These are phyloP conservation scores for Angomonas ambiguus DNA, from an alignment of 208 protist species.

Conservation along the genomic window DNA sequence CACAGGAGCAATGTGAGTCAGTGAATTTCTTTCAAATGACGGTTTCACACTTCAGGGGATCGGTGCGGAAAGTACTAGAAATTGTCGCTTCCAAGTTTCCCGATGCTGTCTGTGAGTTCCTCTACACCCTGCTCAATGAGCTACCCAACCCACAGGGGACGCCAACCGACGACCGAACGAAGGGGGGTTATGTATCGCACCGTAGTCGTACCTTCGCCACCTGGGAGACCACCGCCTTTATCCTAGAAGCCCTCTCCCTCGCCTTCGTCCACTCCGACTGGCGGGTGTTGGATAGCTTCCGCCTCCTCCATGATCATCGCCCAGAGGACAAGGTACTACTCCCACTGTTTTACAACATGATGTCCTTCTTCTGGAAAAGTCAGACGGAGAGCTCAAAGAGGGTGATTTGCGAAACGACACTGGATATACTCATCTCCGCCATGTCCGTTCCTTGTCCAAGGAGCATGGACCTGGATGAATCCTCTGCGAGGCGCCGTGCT, in stretches of 20 bases:
- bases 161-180: constrained; percentile 46
- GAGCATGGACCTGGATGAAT: constrained; percentile 23
- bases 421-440: constrained; percentile 46
- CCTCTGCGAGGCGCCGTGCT: constrained; percentile 37
- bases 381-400: constrained; percentile 28
- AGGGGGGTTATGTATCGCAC: constrained; percentile 64
- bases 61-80: constrained; percentile 34
- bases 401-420: constrained; percentile 67
- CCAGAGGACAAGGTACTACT: constrained; percentile 68
- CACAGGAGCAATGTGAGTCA: constrained; percentile 60
- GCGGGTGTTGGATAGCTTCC: constrained; percentile 39
- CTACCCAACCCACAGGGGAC: constrained; percentile 52
- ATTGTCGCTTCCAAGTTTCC: constrained; percentile 38
- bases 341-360: constrained; percentile 82
- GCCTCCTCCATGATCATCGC: constrained; percentile 28
- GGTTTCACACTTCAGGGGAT: constrained; percentile 59
- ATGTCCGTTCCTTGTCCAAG: constrained; percentile 23
- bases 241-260: constrained; percentile 56
- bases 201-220: constrained; percentile 50
- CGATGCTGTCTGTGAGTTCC: constrained; percentile 45
- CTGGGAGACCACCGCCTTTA: constrained; percentile 74
- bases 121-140: constrained; percentile 27
- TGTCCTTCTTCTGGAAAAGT: constrained; percentile 60
- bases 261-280: constrained; percentile 49
- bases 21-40: constrained; percentile 41